These are phyloP conservation scores for Cichorium intybus DNA, from an alignment of 140 eudicot species.

Conservation along the genomic window DNA sequence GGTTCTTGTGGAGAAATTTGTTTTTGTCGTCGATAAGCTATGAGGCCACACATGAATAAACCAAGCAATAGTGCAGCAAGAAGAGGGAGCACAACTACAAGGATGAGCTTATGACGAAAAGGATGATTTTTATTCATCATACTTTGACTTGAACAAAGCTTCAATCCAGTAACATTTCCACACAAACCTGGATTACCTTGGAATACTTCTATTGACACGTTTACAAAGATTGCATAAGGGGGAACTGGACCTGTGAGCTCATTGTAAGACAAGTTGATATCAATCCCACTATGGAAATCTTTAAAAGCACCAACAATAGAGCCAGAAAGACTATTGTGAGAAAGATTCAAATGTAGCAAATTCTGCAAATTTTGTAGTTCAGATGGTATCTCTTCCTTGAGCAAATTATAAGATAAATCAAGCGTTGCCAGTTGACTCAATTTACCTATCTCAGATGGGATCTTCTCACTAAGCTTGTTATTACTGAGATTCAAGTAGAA, in stretches of 20 bases:
- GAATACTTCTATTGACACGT: slow-evolving; percentile 7
- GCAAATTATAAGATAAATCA: too few species aligned
- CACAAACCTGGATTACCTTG: slow-evolving; percentile 20
- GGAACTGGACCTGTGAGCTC: slow-evolving; percentile 24
- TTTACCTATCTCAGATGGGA: too few species aligned
- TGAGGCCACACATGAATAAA: neutral
- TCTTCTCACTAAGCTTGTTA: too few species aligned
- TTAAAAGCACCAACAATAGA: too few species aligned
- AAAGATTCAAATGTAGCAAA: too few species aligned
- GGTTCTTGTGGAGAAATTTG: neutral
- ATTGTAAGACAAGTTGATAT: too few species aligned
- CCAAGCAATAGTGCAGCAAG: slow-evolving; percentile 2
- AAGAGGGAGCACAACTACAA: slow-evolving; percentile 4
- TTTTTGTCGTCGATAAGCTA: neutral
- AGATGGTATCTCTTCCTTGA: too few species aligned
- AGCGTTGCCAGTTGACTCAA: too few species aligned
- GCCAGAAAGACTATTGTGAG: too few species aligned
- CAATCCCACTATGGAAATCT: too few species aligned
- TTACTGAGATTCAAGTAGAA: slow-evolving; percentile 26
- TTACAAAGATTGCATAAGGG: neutral
- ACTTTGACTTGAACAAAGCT: slow-evolving; percentile 1
- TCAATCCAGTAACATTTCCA: slow-evolving; percentile 10
- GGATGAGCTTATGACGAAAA: neutral
- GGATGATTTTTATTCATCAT: neutral
- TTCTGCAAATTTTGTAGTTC: too few species aligned